Conservation (phyloP, 768 basidiomycete species). For the Brasilioporus rufonigricans region DNA sequence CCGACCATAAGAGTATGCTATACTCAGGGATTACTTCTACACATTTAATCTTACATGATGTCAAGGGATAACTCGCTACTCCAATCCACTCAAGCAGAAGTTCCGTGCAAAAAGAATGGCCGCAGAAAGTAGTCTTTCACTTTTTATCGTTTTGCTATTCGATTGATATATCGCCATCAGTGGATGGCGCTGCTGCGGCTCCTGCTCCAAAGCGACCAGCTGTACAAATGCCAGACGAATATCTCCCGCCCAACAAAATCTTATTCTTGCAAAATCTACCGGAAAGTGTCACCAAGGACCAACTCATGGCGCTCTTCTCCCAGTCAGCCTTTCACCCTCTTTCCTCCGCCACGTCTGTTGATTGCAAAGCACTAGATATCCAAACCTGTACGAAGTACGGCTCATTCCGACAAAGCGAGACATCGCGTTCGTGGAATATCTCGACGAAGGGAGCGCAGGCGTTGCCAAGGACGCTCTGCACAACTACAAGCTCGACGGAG, state of each 20-base stretch:
- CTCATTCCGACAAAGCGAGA: slow-evolving; percentile 96
- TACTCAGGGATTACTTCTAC: not conserved
- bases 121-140: slow-evolving; percentile 57
- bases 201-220: slow-evolving; percentile 75
- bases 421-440: slow-evolving; percentile 97
- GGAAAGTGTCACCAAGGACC: slow-evolving; percentile 89
- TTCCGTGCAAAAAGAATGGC: slow-evolving; percentile 79
- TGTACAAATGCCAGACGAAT: slow-evolving; percentile 99
- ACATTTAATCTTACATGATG: not conserved
- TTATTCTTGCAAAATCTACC: slow-evolving; percentile 97
- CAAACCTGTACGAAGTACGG: slow-evolving; percentile 95
- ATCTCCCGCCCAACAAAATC: slow-evolving; percentile 98
- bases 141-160: slow-evolving; percentile 1
- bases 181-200: slow-evolving; percentile 64
- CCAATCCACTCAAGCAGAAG: slow-evolving; percentile 89
- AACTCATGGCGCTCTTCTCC: slow-evolving; percentile 86
- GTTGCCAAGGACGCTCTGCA: slow-evolving; percentile 95
- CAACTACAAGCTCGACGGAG: slow-evolving; percentile 96
- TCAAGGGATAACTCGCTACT: slow-evolving; percentile 77
- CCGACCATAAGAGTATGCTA: slow-evolving; percentile 80
- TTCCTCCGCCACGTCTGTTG: not conserved
- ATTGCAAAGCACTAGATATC: slow-evolving; percentile 57
- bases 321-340: slow-evolving; percentile 53
- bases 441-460: slow-evolving; percentile 89
- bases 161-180: slow-evolving; percentile 34